Evolutionary conservation across 208 protist genomes (phyloP).

Genomic region (Leptomonas pyrrhocoris): DNA sequence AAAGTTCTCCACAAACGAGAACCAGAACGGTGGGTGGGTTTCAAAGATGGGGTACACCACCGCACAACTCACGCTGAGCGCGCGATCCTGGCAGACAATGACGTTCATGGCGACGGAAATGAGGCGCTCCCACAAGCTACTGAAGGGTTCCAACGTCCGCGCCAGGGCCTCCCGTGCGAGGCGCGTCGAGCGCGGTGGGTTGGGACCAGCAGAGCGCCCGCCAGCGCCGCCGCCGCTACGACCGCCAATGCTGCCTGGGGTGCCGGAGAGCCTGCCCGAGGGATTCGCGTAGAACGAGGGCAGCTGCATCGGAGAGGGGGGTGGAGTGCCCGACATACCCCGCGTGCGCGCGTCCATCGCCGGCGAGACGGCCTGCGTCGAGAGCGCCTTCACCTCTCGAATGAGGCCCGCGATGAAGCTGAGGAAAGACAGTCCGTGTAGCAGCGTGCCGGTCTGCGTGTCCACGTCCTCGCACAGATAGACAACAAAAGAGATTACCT

Average conservation of each 20-base stretch:
- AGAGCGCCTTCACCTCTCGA: conserved; percentile 70
- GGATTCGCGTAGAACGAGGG: conserved; percentile 53
- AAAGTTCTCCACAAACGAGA: conserved; percentile 70
- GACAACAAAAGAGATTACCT: conserved; percentile 62
- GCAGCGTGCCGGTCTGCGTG: conserved; percentile 53
- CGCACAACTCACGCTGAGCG: conserved; percentile 63
- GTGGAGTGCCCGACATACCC: conserved; percentile 32
- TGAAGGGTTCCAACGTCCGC: conserved; percentile 61
- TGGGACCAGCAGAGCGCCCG: conserved; percentile 5
- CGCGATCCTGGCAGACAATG: conserved; percentile 82
- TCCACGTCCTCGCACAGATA: conserved; percentile 71
- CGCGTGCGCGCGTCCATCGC: conserved; percentile 25
- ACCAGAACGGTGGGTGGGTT: conserved; percentile 85
- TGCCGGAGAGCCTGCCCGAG: conserved; percentile 39
- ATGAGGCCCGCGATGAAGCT: conserved; percentile 74
- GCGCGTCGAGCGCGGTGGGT: conserved; percentile 30
- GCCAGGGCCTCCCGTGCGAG: conserved; percentile 57
- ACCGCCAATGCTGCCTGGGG: conserved; percentile 32
- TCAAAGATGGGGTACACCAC: conserved; percentile 87
- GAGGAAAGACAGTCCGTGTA: conserved; percentile 77
- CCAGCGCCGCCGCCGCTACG: conserved; percentile 21
- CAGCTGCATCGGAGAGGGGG: conserved; percentile 56
- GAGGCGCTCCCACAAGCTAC: conserved; percentile 72
- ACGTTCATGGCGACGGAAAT: conserved; percentile 82
- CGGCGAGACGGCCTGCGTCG: conserved; percentile 28